These are phyloP conservation scores for Penstemon eatonii DNA, from an alignment of 257 asterid species.

Conservation along the genomic window DNA sequence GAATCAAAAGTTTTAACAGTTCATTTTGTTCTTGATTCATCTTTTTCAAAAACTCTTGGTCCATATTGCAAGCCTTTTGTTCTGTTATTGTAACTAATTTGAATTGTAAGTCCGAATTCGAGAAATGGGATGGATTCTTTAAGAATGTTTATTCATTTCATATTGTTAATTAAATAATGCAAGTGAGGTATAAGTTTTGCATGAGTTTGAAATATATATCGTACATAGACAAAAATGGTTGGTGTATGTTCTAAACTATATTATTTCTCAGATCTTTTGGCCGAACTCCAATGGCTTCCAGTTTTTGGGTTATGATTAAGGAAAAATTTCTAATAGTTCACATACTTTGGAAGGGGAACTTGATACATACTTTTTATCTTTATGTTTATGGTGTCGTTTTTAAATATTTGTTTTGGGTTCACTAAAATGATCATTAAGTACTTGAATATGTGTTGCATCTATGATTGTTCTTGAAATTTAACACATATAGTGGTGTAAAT, in stretches of 20 bases:
- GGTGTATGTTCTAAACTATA: not conserved
- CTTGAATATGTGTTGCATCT: too few species aligned
- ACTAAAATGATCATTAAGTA: too few species aligned
- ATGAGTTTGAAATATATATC: not conserved
- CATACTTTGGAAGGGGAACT: too few species aligned
- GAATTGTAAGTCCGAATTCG: constrained; percentile 9
- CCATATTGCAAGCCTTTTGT: not conserved
- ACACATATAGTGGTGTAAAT: too few species aligned
- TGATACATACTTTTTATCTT: too few species aligned
- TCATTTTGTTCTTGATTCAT: constrained; percentile 10
- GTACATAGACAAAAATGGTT: not conserved
- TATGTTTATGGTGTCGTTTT: too few species aligned
- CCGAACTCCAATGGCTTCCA: too few species aligned
- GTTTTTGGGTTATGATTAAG: too few species aligned
- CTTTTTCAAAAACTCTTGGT: not conserved
- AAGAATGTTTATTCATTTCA: too few species aligned
- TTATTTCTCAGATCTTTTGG: not conserved
- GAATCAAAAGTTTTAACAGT: constrained; percentile 16
- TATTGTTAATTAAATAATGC: not conserved
- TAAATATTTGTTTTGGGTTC: too few species aligned
- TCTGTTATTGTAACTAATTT: not conserved
- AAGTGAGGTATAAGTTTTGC: not conserved
- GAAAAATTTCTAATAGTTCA: too few species aligned
- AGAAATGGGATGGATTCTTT: not conserved
- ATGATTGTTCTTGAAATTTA: too few species aligned